Percentiles rank a stretch among this genome's conserved stretches.
Evolutionary conservation across 768 basidiomycete species (phyloP).

Genomic region (Gloeophyllum trabeum): DNA sequence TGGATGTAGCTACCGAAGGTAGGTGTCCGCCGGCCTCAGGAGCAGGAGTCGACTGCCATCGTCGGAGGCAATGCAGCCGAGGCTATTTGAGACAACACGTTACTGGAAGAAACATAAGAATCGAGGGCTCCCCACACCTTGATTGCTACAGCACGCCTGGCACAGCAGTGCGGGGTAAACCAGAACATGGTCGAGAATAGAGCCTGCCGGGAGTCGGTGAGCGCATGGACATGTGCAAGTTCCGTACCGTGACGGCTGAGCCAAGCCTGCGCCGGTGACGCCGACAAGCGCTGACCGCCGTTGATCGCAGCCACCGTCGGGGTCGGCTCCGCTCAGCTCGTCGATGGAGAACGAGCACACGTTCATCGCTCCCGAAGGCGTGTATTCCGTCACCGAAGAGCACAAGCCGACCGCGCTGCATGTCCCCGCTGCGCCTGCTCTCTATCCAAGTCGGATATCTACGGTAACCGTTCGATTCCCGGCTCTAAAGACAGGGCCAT

Average conservation of each 20-base stretch:
- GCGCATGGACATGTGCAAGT: background rate
- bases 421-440: slow-evolving; percentile 17
- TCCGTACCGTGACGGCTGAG: background rate
- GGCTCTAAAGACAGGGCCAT: slow-evolving; percentile 35
- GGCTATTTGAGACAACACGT: no score
- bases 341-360: slow-evolving; percentile 70
- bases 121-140: no score
- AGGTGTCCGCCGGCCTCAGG: slow-evolving; percentile 76
- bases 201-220: no score
- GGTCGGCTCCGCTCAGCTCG: slow-evolving; percentile 4
- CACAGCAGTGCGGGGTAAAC: background rate
- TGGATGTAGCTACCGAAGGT: slow-evolving; percentile 60
- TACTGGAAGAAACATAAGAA: no score
- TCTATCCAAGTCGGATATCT: slow-evolving; percentile 53
- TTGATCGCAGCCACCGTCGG: background rate
- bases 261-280: background rate
- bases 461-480: slow-evolving; percentile 55
- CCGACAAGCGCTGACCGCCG: background rate
- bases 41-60: slow-evolving; percentile 40
- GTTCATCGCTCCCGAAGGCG: slow-evolving; percentile 84
- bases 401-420: slow-evolving; percentile 50
- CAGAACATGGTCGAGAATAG: no score
- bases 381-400: slow-evolving; percentile 82
- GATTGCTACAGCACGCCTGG: background rate
- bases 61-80: slow-evolving; percentile 17